Evolutionary conservation across 768 basidiomycete genomes (phyloP), one percentile per base, ranked within the genome.

Genomic region (Rhodocollybia butyracea): DNA sequence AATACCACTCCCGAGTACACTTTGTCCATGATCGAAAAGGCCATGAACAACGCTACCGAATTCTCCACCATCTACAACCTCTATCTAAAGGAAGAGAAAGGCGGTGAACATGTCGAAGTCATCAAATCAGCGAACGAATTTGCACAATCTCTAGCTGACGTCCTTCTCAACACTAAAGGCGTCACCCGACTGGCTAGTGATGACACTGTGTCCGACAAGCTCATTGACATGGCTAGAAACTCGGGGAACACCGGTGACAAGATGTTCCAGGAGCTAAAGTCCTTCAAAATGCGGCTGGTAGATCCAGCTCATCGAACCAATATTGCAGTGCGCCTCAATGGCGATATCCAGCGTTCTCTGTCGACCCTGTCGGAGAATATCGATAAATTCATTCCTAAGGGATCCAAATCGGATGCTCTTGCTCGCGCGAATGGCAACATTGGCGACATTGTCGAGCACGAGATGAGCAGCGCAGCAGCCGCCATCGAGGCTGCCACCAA

Each of bases 1-100:
- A 96, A 91, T 66, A 93, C 96, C n/a, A 98, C 97, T 0, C 97
- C 97, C 3, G 96, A 98, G 68, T 98, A 98, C 68, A 96, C 94
- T 1, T 76, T 98, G 17, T 97, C 97, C 1, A 95, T 98, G 89
- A 93, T 98, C 65, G 97, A 99, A 70, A 98, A 98, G 73, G 89
- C 94, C 1, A 75, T 89, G 67, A 95, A 91, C 68, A 96, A 90
- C 63, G 93, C 95, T 15, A 98, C 86, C 45, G 96, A 99, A 65
- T 98, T 99, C 64, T 97, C 96, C 10, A 91, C 89, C 17, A 79
- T 94, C 55, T 98, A 93, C 76, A 93, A 94, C 67, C 83, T 97
- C 10, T 92, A 91, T 71, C 81, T 98, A 21, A 81, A 85, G 57
- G 88, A 88, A 22, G 93, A 96, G 60, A 76, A 76, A 41, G 96